Evolutionary conservation across 768 basidiomycete species (phyloP), one percentile per base, ranked within the genome.

Genomic region (Auricularia sp.): DNA sequence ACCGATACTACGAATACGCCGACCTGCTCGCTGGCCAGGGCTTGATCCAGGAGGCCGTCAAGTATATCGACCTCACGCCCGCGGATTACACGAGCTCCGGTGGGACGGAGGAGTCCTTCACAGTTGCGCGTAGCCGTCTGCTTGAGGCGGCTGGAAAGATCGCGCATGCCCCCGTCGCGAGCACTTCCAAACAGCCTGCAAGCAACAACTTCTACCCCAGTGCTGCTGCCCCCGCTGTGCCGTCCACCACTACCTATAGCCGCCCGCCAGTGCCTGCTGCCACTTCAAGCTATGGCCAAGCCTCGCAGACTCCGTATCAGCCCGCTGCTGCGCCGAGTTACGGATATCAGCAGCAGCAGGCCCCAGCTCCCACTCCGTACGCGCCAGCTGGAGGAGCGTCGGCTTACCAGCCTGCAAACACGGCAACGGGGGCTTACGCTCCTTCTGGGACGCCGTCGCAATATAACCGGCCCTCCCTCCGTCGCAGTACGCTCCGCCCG

Each of bases 1-100:
- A 98, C 71, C 83, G 89, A 14, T 98, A 97, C 79, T 86, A 91
- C 71, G 97, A 98, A 75, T 99, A 98, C 70, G 94, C 96, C 2
- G 92, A 97, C 68, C 78, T 98, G 62, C 81, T 99, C 33, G 90
- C 90, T 5, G 83, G 88, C 0, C 96, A 98, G 72, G 95, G 95
- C n/a, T 81, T 95, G 21, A 78, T 94, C 61, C 83, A 86, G 69
- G 87, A 94, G 64, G 95, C 94, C 0, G 82, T 87, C 29, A 79
- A 81, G 51, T 96, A 92, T 75, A 76, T 97, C 73, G 83, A 85
- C 70, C 76, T 92, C 69, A 92, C 88, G 0, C 97, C 97, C 1
- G 69, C 76, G 11, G 87, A 85, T 62, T 98, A 97, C 75, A 82
- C 84, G 59, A 89, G 89, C 4, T 79, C 83, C 3, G 76, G 78